Evolutionary conservation across 1,284 basidiomycete genomes (phyloP).

Genomic region (Veloboletus limbatus): DNA sequence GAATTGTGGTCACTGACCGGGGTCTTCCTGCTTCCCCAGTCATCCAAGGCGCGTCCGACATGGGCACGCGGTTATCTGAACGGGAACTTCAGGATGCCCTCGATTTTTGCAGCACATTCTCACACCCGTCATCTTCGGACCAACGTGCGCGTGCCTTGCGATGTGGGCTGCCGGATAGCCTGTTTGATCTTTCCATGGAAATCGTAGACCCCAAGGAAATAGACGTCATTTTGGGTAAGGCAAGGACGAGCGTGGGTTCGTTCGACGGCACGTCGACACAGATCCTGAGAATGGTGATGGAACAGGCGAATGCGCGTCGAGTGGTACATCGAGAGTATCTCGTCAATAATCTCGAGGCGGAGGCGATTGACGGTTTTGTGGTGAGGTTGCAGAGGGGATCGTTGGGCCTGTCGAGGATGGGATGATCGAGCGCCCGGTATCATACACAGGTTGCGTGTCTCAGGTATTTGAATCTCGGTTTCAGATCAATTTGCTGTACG

Average conservation of each 20-base stretch:
- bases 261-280: conserved; percentile 23
- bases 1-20: background rate
- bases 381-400: conserved; percentile 46
- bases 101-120: conserved; percentile 58
- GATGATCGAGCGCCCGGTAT: too few species aligned
- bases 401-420: conserved; percentile 40
- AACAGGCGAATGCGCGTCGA: conserved; percentile 52
- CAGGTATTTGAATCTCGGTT: too few species aligned
- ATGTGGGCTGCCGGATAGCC: conserved; percentile 27
- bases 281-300: conserved; percentile 41
- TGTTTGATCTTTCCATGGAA: conserved; percentile 47
- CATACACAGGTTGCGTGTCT: too few species aligned
- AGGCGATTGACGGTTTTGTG: conserved; percentile 47
- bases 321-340: conserved; percentile 51
- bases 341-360: conserved; percentile 53
- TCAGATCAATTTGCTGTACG: too few species aligned
- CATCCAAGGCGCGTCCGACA: conserved; percentile 72
- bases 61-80: conserved; percentile 66
- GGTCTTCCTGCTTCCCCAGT: conserved; percentile 42
- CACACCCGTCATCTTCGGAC: conserved; percentile 55
- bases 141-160: conserved; percentile 35
- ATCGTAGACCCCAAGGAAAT: conserved; percentile 44
- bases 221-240: conserved; percentile 27
- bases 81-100: conserved; percentile 63
- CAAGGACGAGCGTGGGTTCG: conserved; percentile 2